Evolutionary conservation across 345 rosid genomes (phyloP).

Genomic region (Noccaea caerulescens): DNA sequence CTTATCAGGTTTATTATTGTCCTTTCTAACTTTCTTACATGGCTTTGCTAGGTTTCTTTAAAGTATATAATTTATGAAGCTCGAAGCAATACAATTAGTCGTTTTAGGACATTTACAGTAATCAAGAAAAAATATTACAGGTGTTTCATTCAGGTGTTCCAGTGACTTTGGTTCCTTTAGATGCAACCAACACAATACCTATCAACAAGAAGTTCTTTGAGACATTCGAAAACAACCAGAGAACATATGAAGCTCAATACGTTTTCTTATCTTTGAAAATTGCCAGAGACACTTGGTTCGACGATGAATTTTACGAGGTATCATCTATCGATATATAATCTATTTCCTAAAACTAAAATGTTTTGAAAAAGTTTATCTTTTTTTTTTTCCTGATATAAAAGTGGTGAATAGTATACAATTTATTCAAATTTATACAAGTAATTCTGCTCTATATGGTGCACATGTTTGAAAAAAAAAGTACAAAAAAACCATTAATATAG

Average conservation of each 20-base stretch:
- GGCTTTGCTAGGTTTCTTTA: neutral
- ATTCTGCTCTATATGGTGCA: too few species aligned
- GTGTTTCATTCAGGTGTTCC: conserved; percentile 92
- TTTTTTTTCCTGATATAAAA: neutral
- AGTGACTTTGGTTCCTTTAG: conserved; percentile 77
- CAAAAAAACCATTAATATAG: too few species aligned
- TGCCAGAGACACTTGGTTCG: conserved; percentile 73
- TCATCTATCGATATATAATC: neutral
- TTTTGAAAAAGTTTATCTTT: neutral
- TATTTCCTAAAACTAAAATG: conserved; percentile 6
- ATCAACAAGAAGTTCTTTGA: conserved; percentile 58
- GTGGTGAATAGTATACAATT: too few species aligned
- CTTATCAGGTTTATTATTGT: conserved; percentile 64
- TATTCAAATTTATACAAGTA: too few species aligned
- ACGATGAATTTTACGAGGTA: conserved; percentile 64
- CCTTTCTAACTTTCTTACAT: neutral
- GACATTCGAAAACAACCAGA: conserved; percentile 60
- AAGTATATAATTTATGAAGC: neutral
- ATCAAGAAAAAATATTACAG: conserved; percentile 41
- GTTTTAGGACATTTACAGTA: neutral
- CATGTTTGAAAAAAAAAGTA: too few species aligned
- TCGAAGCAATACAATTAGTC: neutral
- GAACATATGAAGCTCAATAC: conserved; percentile 81
- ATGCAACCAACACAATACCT: conserved; percentile 92
- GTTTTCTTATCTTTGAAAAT: conserved; percentile 75